Conservation (phyloP, 805 yeast genomes). For the Yamadazyma philogaea region DNA sequence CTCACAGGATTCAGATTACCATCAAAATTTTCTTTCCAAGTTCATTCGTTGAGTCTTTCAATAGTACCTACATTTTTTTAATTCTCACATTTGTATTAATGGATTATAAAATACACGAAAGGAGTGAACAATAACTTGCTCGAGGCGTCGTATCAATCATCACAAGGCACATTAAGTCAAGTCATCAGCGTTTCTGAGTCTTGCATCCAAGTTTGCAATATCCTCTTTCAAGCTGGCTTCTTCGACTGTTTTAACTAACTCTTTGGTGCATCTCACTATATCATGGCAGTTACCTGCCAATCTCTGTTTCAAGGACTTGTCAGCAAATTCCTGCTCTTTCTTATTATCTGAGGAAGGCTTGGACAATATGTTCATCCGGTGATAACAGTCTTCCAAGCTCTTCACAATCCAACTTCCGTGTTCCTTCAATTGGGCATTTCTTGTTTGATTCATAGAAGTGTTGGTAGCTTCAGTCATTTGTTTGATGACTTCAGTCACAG, state of each 20-base stretch:
- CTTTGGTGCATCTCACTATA: conserved; percentile 94
- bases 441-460: conserved; percentile 81
- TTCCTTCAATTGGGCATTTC: conserved; percentile 79
- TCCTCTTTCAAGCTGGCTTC: conserved; percentile 89
- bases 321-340: conserved; percentile 66
- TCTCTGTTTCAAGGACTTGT: conserved; percentile 85
- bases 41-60: conserved; percentile 23
- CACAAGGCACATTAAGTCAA: conserved; percentile 15
- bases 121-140: neutral
- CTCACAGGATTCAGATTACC: conserved; percentile 32
- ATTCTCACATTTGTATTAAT: conserved; percentile 5
- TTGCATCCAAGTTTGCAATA: conserved; percentile 74
- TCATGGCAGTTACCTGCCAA: conserved; percentile 95
- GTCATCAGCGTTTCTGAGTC: conserved; percentile 41
- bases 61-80: neutral
- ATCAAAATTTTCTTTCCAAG: conserved; percentile 34
- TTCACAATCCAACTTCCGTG: conserved; percentile 91
- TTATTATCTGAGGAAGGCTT: conserved; percentile 34
- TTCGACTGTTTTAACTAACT: conserved; percentile 91
- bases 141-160: neutral
- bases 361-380: conserved; percentile 76
- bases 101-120: conserved; percentile 8
- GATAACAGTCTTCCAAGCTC: conserved; percentile 78
- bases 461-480: conserved; percentile 91
- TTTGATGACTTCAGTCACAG: conserved; percentile 73